Evolutionary conservation across 139 green algal genomes (phyloP), one percentile per base, ranked within the genome.

Genomic region (Chlamydomonas incerta): DNA sequence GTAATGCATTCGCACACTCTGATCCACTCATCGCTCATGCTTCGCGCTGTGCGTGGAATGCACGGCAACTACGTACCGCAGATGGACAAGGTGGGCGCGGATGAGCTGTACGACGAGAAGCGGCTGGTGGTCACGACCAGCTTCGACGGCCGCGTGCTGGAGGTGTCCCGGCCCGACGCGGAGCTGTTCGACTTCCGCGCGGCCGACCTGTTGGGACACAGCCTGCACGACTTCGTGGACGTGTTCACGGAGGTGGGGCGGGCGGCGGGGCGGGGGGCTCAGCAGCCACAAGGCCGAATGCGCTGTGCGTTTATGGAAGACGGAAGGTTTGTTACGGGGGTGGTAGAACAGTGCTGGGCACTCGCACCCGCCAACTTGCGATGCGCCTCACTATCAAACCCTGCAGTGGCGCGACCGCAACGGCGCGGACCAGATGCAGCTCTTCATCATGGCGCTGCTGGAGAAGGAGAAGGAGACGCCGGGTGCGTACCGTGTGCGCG

Each of bases 391-490:
- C 41, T 8, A 50, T 50, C 41, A 50, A 50, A n/a, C n/a, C n/a
- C 8, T 50, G 41, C 41, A 83, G 9, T 89, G 85, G 85, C 69
- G 69, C 6, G 46, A 87, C n/a, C 37, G 57, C 20, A 83, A n/a
- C 60, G 85, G 77, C 2, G 66, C 69, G 0, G 29, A 21, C 15
- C 52, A 86, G 50, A 41, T 87, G 86, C 77, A 87, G 71, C n/a
- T 90, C 57, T 57, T 90, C 37, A 4, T 90, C 62, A 72, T 90
- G 79, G 79, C 86, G 15, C 72, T 90, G 70, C 63, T 87, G 62
- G 65, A 90, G 33, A 86, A 87, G 60, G 86, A 90, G 79, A 50
- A 72, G 26, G 86, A 82, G 46, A 80, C 82, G 79, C 86, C 86
- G 47, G 85, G 85, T 89, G 68, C 23, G 82, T 73, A 6, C 28